Evolutionary conservation across 2,329 filamentous ascomycete species (phyloP).

Genomic region (Metarhizium album): DNA sequence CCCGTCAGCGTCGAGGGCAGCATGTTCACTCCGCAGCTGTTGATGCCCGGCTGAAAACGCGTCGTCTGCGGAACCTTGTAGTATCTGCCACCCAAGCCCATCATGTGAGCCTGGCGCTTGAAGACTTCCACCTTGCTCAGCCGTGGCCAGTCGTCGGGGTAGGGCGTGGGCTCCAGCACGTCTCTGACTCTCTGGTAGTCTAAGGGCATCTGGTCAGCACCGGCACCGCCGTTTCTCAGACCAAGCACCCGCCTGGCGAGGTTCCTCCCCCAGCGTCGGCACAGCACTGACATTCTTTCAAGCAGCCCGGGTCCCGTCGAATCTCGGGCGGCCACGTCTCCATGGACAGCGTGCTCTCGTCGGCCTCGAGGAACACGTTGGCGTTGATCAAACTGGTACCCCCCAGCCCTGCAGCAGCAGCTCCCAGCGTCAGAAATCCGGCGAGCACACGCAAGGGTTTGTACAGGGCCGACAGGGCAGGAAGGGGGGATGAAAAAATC

Average conservation of each 20-base stretch:
- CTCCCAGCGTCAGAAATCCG: conserved; percentile 6
- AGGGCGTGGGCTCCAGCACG: conserved; percentile 48
- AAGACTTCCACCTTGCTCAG: conserved; percentile 49
- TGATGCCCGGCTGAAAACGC: conserved; percentile 48
- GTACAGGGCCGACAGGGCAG: neutral
- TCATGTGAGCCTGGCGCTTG: conserved; percentile 41
- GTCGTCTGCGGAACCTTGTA: conserved; percentile 50
- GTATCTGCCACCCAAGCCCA: conserved; percentile 43
- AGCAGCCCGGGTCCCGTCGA: conserved; percentile 23
- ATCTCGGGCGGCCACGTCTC: conserved; percentile 50
- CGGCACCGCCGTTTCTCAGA: too few species aligned
- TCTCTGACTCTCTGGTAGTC: conserved; percentile 45
- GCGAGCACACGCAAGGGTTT: too few species aligned
- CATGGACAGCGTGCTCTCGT: conserved; percentile 40
- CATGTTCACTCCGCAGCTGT: conserved; percentile 56
- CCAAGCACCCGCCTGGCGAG: too few species aligned
- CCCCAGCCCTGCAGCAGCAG: conserved; percentile 36
- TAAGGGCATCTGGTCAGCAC: too few species aligned
- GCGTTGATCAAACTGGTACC: conserved; percentile 57
- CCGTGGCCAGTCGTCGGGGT: conserved; percentile 45
- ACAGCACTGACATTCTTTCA: conserved; percentile 38
- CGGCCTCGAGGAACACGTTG: conserved; percentile 54
- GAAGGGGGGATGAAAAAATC: neutral
- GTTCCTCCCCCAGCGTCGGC: too few species aligned
- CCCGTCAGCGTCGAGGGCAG: conserved; percentile 46